Evolutionary conservation across 2,329 filamentous ascomycete species (phyloP).

Genomic region (Lizonia empirigonia): DNA sequence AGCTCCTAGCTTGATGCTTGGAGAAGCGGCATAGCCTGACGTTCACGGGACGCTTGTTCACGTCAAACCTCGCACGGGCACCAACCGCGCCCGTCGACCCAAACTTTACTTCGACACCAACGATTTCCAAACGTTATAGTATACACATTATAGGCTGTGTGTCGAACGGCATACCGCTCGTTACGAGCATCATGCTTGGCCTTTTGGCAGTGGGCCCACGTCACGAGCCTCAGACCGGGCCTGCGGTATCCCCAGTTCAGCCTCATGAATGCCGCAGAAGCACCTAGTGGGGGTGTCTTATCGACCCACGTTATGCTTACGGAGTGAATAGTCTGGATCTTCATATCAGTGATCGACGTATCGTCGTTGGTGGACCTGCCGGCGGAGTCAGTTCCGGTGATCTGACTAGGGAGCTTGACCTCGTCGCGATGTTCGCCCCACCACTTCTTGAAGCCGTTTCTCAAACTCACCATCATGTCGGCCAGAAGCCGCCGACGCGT

Average conservation of each 20-base stretch:
- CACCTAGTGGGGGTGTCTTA: constrained; percentile 7
- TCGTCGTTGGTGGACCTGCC: background rate
- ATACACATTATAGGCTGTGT: background rate
- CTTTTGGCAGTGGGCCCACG: background rate
- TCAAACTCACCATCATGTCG: background rate
- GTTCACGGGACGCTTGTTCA: constrained; percentile 10
- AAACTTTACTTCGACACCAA: background rate
- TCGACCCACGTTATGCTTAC: constrained; percentile 13
- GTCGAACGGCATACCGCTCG: background rate
- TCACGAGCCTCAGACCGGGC: constrained; percentile 6
- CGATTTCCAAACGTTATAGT: constrained; percentile 5
- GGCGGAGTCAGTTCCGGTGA: constrained; percentile 5
- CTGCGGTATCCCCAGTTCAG: constrained; percentile 10
- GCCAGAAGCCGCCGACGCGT: constrained; percentile 4
- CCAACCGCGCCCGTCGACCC: constrained; percentile 1
- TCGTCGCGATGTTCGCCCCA: constrained; percentile 5
- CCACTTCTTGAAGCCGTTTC: background rate
- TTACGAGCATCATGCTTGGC: background rate
- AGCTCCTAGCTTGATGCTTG: constrained; percentile 14
- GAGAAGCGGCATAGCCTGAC: constrained; percentile 14
- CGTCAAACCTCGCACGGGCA: background rate
- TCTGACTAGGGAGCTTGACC: background rate
- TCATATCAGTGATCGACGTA: background rate
- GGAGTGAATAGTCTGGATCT: background rate
- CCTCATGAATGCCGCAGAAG: constrained; percentile 13